Evolutionary conservation across 1,284 basidiomycete species (phyloP).

Genomic region (Anthracocystis panici-leucophaei): DNA sequence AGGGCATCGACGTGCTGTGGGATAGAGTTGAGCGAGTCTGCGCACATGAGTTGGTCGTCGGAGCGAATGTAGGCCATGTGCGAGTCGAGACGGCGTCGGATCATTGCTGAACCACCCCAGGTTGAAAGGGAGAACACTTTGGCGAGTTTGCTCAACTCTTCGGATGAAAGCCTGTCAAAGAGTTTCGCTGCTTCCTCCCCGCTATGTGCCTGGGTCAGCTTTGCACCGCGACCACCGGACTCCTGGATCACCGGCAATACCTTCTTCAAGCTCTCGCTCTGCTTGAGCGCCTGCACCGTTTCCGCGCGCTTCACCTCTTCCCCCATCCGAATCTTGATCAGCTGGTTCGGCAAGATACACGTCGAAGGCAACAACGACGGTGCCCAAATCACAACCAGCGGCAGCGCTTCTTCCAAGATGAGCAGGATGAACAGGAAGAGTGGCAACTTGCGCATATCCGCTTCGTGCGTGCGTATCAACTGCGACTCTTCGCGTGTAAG

Average conservation of each 20-base stretch:
- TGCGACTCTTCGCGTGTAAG: constrained; percentile 55
- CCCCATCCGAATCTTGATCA: constrained; percentile 69
- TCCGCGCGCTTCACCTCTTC: constrained; percentile 58
- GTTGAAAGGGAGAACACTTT: constrained; percentile 54
- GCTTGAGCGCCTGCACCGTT: constrained; percentile 32
- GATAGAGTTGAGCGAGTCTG: constrained; percentile 16
- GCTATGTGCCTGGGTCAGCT: constrained; percentile 11
- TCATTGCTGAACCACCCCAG: constrained; percentile 52
- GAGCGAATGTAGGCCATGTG: constrained; percentile 54
- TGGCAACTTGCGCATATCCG: constrained; percentile 75
- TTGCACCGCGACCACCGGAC: background rate
- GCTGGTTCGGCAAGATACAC: constrained; percentile 85
- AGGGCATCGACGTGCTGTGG: constrained; percentile 47
- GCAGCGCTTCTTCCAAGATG: constrained; percentile 83
- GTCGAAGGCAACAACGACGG: constrained; percentile 87
- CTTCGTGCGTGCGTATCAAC: constrained; percentile 54
- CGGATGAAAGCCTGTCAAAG: constrained; percentile 22
- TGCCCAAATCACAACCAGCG: constrained; percentile 85
- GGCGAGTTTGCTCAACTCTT: constrained; percentile 33
- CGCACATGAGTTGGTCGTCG: constrained; percentile 54
- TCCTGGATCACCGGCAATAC: constrained; percentile 32
- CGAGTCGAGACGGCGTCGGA: constrained; percentile 42
- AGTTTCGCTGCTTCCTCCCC: constrained; percentile 3
- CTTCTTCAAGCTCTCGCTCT: constrained; percentile 25
- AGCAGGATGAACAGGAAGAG: constrained; percentile 83